Conservation (phyloP, 2,329 filamentous ascomycete species). For the Aureobasidium melanogenum region DNA sequence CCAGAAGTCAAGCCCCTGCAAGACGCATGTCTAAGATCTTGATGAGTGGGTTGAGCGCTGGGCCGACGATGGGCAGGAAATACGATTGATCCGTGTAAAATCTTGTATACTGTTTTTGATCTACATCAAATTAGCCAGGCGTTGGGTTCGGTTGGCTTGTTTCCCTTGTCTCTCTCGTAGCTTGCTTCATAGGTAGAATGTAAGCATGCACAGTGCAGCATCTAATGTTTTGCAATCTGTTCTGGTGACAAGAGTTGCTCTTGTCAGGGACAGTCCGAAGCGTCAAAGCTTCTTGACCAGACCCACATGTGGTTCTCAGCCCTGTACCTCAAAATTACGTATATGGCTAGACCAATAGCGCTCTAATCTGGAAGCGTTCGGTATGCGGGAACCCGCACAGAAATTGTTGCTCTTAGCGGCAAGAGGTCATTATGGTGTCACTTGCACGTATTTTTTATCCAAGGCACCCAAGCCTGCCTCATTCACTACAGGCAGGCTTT, state of each 20-base stretch:
- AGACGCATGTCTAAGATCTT: slow-evolving; percentile 13
- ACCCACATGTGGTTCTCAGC: background rate
- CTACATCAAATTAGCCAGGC: slow-evolving; percentile 1
- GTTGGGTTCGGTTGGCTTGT: background rate
- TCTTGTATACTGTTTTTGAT: background rate
- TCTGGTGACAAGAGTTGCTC: too few species aligned
- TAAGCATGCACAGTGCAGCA: background rate
- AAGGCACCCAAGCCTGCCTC: background rate
- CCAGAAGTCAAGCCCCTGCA: background rate
- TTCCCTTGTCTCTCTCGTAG: background rate
- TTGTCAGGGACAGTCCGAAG: background rate
- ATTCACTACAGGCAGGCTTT: background rate
- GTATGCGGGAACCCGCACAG: background rate
- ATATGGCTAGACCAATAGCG: background rate
- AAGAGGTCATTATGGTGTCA: background rate
- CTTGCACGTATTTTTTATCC: background rate
- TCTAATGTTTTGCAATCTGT: background rate
- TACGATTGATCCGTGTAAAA: slow-evolving; percentile 5
- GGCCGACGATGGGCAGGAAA: slow-evolving; percentile 23
- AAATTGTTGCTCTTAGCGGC: background rate
- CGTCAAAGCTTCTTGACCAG: background rate
- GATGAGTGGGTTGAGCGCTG: slow-evolving; percentile 21
- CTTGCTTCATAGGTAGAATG: background rate
- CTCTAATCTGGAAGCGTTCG: background rate
- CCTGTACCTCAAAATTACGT: background rate